These are phyloP conservation scores for Chlorella ohadii DNA, from an alignment of 139 green algal genomes.

Conservation along the genomic window DNA sequence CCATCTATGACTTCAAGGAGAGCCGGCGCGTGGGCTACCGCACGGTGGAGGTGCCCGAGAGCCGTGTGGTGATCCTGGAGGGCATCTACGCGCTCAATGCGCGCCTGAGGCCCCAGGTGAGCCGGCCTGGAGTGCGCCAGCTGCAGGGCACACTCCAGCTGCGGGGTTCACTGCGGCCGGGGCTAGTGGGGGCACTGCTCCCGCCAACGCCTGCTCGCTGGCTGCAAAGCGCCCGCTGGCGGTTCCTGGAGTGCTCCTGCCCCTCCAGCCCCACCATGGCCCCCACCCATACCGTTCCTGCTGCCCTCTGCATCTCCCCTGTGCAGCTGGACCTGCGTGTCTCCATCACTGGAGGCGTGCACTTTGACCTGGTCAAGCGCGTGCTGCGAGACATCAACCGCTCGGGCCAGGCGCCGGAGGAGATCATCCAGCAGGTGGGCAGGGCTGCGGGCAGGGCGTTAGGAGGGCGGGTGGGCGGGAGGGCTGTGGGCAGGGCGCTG, in stretches of 20 bases:
- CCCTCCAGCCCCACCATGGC: no score
- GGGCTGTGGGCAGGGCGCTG: background rate
- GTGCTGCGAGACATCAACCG: slow-evolving; percentile 70
- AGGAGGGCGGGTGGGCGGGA: background rate
- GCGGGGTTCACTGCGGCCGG: no score
- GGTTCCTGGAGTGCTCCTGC: no score
- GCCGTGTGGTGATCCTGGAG: slow-evolving; percentile 92
- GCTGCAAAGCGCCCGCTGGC: no score
- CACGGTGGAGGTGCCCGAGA: slow-evolving; percentile 62
- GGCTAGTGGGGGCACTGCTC: no score
- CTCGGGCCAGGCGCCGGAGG: slow-evolving; percentile 88
- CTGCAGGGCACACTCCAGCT: no score
- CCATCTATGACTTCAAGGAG: slow-evolving; percentile 97
- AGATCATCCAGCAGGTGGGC: slow-evolving; percentile 94
- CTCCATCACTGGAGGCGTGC: slow-evolving; percentile 79
- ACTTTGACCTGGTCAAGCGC: no score
- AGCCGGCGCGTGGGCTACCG: slow-evolving; percentile 82
- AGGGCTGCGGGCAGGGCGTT: background rate
- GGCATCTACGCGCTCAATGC: slow-evolving; percentile 95
- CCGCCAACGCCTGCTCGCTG: no score
- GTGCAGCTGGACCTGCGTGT: slow-evolving; percentile 86
- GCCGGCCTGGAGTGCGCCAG: slow-evolving; percentile 36
- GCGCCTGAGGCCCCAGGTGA: slow-evolving; percentile 40
- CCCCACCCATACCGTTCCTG: no score
- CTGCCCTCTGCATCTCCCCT: no score